These are phyloP conservation scores for Cytospora piceicola DNA, from an alignment of 2,329 filamentous ascomycete species.

Conservation along the genomic window DNA sequence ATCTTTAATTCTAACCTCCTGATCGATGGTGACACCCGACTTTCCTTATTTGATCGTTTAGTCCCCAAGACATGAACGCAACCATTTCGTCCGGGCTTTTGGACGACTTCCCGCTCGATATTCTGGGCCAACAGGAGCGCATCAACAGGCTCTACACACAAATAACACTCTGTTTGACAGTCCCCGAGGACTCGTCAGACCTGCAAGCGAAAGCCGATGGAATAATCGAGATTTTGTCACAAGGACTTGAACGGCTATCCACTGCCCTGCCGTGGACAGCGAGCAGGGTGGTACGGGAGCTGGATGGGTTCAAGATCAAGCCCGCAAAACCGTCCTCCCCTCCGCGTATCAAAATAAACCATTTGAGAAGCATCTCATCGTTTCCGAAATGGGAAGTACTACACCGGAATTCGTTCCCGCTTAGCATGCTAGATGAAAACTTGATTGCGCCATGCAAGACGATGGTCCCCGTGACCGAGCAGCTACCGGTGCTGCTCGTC, in stretches of 20 bases:
- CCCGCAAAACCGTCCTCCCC: conserved; percentile 35
- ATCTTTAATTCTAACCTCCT: not conserved
- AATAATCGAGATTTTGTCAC: conserved; percentile 37
- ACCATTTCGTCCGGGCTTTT: accelerated
- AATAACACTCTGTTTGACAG: conserved; percentile 46
- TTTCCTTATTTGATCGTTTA: not conserved
- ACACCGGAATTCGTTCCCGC: conserved; percentile 46
- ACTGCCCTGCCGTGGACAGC: conserved; percentile 51
- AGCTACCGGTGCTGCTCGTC: conserved; percentile 48
- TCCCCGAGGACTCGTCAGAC: conserved; percentile 32
- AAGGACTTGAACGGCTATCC: conserved; percentile 45
- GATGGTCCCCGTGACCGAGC: conserved; percentile 37
- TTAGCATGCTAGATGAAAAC: conserved; percentile 52
- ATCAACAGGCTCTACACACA: conserved; percentile 51
- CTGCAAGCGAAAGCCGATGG: conserved; percentile 34
- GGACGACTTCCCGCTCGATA: conserved; percentile 39
- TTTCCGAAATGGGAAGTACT: conserved; percentile 46
- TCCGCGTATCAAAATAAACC: too few relatives aligned
- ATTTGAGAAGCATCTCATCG: conserved; percentile 37
- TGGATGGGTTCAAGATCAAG: conserved; percentile 44
- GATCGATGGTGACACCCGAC: not conserved
- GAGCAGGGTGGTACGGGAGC: conserved; percentile 47
- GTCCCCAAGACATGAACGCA: not conserved
- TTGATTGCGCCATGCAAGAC: conserved; percentile 47
- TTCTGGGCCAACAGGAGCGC: conserved; percentile 46